Evolutionary conservation across 2,329 filamentous ascomycete genomes (phyloP), one percentile per base, ranked within the genome.

Genomic region (Zymoseptoria passerinii): DNA sequence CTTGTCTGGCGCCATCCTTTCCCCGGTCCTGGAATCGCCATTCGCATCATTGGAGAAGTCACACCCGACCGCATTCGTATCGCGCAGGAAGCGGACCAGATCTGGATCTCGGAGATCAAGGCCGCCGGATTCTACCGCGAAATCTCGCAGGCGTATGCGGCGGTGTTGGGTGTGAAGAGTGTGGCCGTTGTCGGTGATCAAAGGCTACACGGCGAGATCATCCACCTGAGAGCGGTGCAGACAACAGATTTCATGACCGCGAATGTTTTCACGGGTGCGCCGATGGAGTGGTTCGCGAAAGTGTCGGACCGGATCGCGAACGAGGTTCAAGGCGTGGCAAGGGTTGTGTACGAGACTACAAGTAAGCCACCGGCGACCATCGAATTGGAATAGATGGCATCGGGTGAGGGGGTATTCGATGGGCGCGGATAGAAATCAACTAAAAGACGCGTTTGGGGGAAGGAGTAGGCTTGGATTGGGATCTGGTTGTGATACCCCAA

Each of bases 1-100:
- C 83, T 92, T 7, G 85, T 92, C 56, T 88, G 85, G 83, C 79
- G 89, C 29, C 88, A 91, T 69, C 87, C 88, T 23, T 91, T 90
- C 80, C 87, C 87, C 0, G 88, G 88, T 48, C 87, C 86, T 10
- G 84, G 86, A 54, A 84, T 95, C 61, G 90, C 83, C 13, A 88
- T 94, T 65, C 82, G 89, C 55, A 87, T 96, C 60, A 78, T 96
- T 0, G 92, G 92, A 40, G 91, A 95, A 66, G 86, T 96, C 13
- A 95, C 89, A 1, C 81, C 80, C 1, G 88, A 92, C 70, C 83
- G 87, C 49, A 87, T 96, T 16, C 83, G 84, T 57, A 94, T 95
- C 63, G 89, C 84, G 1, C 78, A 89, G n/a, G 78, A 88, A 70
- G 89, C 88, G 1, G 89, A 92, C 68, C 70, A 83, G 68, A 92